Base-by-base conservation (phyloP, 179 eudicot genomes). In the Corrigiola litoralis region DNA sequence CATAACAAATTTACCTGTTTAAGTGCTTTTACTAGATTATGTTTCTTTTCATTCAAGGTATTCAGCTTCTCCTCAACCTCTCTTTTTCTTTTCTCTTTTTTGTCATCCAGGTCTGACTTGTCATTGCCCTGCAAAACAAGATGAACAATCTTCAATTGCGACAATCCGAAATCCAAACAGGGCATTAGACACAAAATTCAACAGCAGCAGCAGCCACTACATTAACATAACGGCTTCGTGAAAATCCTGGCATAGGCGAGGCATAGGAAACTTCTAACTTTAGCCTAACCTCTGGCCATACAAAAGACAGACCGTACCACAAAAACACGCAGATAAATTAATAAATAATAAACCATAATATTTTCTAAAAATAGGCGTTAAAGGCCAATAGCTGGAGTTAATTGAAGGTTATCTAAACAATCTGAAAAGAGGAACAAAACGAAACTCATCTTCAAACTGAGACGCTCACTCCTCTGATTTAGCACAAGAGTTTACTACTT, bases 11-110 rank as follows among this genome's bases (percentile, higher is more conserved):
- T 21, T 65, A 91, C 97, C 90, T 91, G 99, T 73, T 88, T 95
- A 36, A 95, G 85, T 54, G 85, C 85, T 77, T 91, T 85, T 27
- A 95, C 99, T 65, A 91, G 72, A 69, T 76, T 79, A 66, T 91
- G 97, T 68, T 94, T 94, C 82, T 84, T 88, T 66, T 69, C 94
- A 56, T 84, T 88, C 62, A 91, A 49, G 63, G 83, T 60, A 60
- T 77, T 77, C 78, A 95, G 62, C 72, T 81, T 88, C 63, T 87
- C 96, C 79, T 86, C 89, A 17, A 88, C 77, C 78, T 88, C 97
- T 62, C 70, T 81, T 73, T 70, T 86, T 58, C 88, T 83, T 63
- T 74, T 84, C 71, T 81, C 95, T 63, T 75, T 84, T 58, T 75
- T 90, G 70, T 75, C 81, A 42, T 28, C 25, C 28, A 52, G 60